Base-by-base conservation (phyloP, 768 basidiomycete species). In the Russula earlei region DNA sequence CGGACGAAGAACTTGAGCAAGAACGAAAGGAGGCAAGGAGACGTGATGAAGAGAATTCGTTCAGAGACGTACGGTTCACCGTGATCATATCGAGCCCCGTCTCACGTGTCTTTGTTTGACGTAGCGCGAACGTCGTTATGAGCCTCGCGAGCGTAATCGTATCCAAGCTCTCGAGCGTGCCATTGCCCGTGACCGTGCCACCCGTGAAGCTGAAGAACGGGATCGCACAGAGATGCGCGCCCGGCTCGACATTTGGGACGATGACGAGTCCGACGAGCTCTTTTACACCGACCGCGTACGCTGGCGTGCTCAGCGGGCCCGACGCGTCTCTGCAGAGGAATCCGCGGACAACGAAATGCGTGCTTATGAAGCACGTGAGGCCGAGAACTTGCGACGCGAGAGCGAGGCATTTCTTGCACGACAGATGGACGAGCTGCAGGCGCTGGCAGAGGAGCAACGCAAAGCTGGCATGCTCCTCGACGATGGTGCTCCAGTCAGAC, bases 351-450 rank as follows among this genome's bases (percentile, higher is more conserved):
- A 82, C 15, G 84, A 88, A 61, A 92, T 91, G 34, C 81, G 89
- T 15, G 72, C 78, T 27, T 83, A 83, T 56, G 94, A 96, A 70
- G 84, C 85, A 44, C 85, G 87, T 49, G 91, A 96, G 69, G 81
- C 83, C 8, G 92, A 88, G 67, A 87, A 90, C 62, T 76, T 96
- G 22, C 82, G 91, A 34, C 79, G 83, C 47, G 92, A 97, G 70
- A 92, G 91, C 0, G 95, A 97, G 69, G 87, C 83, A 60, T 96
- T 98, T 78, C 76, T 97, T 57, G 89, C 90, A 34, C 79, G 84
- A 52, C 93, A 96, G 66, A 92, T 95, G 90, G 90, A 90, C 60
- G 93, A 97, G 68, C 87, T 95, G 84, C 91, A 92, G 62, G 85
- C 89, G 2, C 74, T 95, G 27, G 89, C 88, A 12, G 88, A 89